These are phyloP conservation scores for Ligustrum vulgare DNA, from an alignment of 257 asterid species.

Conservation along the genomic window DNA sequence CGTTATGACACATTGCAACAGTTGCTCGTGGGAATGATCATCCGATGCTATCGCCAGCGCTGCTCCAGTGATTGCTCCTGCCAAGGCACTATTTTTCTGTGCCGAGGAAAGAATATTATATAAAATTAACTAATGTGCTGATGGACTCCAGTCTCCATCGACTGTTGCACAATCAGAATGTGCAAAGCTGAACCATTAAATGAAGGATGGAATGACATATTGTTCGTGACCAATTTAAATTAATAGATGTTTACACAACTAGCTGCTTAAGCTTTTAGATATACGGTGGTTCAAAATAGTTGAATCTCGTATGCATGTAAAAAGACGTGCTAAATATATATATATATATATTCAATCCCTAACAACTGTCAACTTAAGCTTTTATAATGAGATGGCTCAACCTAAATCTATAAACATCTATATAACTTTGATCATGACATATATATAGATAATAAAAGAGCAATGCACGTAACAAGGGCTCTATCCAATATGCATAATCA, in stretches of 20 bases:
- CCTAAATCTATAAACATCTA: neutral
- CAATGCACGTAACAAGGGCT: neutral
- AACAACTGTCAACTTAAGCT: neutral
- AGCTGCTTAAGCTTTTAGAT: neutral
- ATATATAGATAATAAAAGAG: neutral
- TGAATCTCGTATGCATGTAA: neutral
- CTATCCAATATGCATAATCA: neutral
- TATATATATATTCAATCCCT: neutral
- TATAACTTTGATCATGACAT: neutral
- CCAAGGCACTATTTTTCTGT: slow-evolving; percentile 87
- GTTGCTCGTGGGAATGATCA: slow-evolving; percentile 68
- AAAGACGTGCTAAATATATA: neutral
- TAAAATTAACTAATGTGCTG: neutral
- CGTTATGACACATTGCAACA: slow-evolving; percentile 80
- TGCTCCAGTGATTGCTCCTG: slow-evolving; percentile 92
- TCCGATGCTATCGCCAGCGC: slow-evolving; percentile 69
- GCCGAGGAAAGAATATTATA: neutral
- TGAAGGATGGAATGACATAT: neutral
- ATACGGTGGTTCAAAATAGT: neutral
- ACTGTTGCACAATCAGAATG: neutral
- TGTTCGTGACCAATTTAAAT: neutral
- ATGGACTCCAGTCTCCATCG: neutral
- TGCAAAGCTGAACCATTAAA: neutral
- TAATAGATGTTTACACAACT: no score
- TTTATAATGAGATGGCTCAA: neutral